These are phyloP conservation scores for Botrytis galanthina DNA, from an alignment of 2,329 filamentous ascomycete species.

Conservation along the genomic window DNA sequence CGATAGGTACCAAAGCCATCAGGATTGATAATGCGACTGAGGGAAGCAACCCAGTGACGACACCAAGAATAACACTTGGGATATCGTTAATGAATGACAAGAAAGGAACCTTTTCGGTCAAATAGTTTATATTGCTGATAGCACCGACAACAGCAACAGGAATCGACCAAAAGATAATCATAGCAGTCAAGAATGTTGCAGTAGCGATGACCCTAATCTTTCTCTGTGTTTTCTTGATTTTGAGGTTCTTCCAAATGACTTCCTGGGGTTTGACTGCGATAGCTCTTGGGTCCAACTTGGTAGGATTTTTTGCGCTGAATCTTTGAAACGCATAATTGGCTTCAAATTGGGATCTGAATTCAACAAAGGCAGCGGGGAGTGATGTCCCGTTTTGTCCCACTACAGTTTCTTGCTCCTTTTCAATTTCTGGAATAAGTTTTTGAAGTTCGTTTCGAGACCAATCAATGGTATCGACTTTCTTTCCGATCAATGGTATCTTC, in stretches of 20 bases:
- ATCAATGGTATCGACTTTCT: constrained; percentile 92
- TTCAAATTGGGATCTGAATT: constrained; percentile 77
- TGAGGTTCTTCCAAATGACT: constrained; percentile 82
- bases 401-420: constrained; percentile 63
- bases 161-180: constrained; percentile 84
- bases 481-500: constrained; percentile 68
- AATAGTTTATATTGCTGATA: constrained; percentile 77
- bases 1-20: constrained; percentile 78
- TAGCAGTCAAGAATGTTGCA: constrained; percentile 64
- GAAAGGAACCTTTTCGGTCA: constrained; percentile 60
- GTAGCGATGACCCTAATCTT: constrained; percentile 67
- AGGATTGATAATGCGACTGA: constrained; percentile 74
- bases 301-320: constrained; percentile 75
- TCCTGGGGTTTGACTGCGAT: constrained; percentile 78
- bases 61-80: constrained; percentile 67
- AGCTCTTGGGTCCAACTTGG: constrained; percentile 78
- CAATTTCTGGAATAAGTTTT: constrained; percentile 68
- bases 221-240: constrained; percentile 79
- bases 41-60: constrained; percentile 82
- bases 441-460: constrained; percentile 79
- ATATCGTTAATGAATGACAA: constrained; percentile 71
- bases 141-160: constrained; percentile 75
- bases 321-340: constrained; percentile 85
- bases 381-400: constrained; percentile 56
- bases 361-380: constrained; percentile 71